A percentile compares a stretch with the other conserved stretches of the same genome.
Evolutionary conservation across 768 basidiomycete species (phyloP).

Genomic region (Suillus paluster): DNA sequence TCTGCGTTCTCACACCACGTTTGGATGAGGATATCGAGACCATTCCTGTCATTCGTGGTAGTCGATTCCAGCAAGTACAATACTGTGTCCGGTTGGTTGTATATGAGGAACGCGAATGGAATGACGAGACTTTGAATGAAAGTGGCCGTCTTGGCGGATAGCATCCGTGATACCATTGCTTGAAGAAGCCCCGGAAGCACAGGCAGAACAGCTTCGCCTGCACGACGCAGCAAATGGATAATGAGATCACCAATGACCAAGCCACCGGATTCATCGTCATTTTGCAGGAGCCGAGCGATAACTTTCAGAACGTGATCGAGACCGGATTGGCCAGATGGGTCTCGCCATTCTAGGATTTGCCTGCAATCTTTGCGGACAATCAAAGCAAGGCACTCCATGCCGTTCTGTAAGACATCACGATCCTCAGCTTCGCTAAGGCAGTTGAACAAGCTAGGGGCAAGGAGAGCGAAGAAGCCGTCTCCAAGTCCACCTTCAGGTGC

Average conservation of each 20-base stretch:
- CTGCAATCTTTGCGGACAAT: constrained; percentile 86
- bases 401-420: constrained; percentile 87
- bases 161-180: constrained; percentile 83
- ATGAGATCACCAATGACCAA: constrained; percentile 94
- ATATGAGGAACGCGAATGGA: constrained; percentile 92
- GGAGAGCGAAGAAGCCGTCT: constrained; percentile 74
- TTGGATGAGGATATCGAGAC: constrained; percentile 85
- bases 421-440: constrained; percentile 77
- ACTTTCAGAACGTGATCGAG: constrained; percentile 75
- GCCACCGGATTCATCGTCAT: constrained; percentile 89
- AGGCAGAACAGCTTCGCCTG: constrained; percentile 78
- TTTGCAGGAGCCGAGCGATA: constrained; percentile 76
- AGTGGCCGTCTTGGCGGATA: constrained; percentile 84
- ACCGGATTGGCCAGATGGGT: constrained; percentile 69
- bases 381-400: constrained; percentile 78
- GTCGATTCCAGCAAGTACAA: constrained; percentile 77
- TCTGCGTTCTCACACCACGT: constrained; percentile 96
- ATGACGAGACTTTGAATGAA: constrained; percentile 92
- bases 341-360: constrained; percentile 80
- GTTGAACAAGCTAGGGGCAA: constrained; percentile 78
- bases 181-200: constrained; percentile 87
- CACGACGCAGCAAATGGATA: constrained; percentile 86
- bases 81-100: constrained; percentile 83
- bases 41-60: constrained; percentile 60
- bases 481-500: constrained; percentile 69